Evolutionary conservation across 208 protist species (phyloP).

Genomic region (Wallacemonas collosoma): DNA sequence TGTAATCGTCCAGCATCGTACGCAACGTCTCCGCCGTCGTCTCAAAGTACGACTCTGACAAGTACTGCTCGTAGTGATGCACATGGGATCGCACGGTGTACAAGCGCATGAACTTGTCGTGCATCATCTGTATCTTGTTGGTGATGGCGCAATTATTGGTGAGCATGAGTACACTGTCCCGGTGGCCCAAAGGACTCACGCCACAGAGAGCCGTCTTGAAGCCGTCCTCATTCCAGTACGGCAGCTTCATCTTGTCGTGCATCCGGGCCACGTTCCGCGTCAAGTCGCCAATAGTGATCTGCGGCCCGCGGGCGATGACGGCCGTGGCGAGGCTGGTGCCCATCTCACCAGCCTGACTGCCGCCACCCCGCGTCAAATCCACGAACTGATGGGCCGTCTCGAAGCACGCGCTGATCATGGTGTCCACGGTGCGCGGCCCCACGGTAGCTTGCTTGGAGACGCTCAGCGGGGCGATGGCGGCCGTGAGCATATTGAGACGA

Average conservation of each 20-base stretch:
- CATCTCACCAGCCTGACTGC: constrained; percentile 17
- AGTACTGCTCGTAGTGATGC: constrained; percentile 94
- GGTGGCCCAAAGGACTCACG: constrained; percentile 90
- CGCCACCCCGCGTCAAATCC: constrained; percentile 23
- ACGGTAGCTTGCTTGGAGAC: constrained; percentile 46
- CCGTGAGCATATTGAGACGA: constrained; percentile 89
- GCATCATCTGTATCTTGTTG: constrained; percentile 70
- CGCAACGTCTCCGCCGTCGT: constrained; percentile 66
- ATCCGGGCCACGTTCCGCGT: constrained; percentile 89
- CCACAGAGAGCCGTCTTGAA: constrained; percentile 97
- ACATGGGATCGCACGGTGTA: constrained; percentile 92
- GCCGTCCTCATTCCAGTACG: constrained; percentile 96
- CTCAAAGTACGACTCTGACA: constrained; percentile 83
- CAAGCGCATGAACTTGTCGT: constrained; percentile 90
- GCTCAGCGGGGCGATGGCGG: constrained; percentile 90
- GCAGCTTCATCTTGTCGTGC: constrained; percentile 74
- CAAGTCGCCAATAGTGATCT: constrained; percentile 94
- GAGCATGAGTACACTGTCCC: constrained; percentile 92
- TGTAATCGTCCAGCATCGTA: constrained; percentile 86
- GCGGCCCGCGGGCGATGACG: constrained; percentile 90
- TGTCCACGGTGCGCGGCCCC: constrained; percentile 71
- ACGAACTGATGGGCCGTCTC: constrained; percentile 87
- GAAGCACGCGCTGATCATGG: constrained; percentile 91
- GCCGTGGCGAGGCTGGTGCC: constrained; percentile 83
- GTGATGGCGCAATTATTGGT: constrained; percentile 93